Conservation (phyloP, 495 filamentous ascomycete genomes). For the Penicillium silybi region DNA sequence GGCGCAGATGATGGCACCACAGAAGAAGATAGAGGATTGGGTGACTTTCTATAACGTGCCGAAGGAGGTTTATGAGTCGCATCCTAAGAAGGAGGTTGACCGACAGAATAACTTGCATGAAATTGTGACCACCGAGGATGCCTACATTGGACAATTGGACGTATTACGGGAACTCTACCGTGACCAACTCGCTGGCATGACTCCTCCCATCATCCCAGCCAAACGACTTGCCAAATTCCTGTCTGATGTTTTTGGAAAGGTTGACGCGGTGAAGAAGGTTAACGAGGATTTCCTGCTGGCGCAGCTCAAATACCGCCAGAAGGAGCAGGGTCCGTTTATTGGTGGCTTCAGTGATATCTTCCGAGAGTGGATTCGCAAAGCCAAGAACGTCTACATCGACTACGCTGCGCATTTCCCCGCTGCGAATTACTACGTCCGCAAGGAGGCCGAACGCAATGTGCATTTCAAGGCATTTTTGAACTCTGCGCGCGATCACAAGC, state of each 20-base stretch:
- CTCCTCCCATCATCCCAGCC: constrained; percentile 76
- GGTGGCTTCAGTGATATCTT: constrained; percentile 96
- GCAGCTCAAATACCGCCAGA: constrained; percentile 94
- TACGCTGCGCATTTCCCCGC: constrained; percentile 87
- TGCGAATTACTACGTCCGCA: constrained; percentile 76
- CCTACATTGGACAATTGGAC: constrained; percentile 82
- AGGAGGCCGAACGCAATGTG: constrained; percentile 79
- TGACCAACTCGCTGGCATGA: constrained; percentile 67
- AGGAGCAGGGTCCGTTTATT: constrained; percentile 94
- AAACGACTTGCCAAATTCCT: constrained; percentile 75
- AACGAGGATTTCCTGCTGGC: constrained; percentile 94
- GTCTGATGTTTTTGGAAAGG: constrained; percentile 80
- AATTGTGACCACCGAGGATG: constrained; percentile 89
- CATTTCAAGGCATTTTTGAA: constrained; percentile 86
- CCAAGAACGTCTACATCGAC: constrained; percentile 80
- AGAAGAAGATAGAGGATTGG: constrained; percentile 78
- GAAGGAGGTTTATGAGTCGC: constrained; percentile 64
- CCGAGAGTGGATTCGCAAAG: constrained; percentile 97
- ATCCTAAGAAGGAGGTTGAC: constrained; percentile 82
- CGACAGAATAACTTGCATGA: constrained; percentile 95
- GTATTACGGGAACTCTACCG: constrained; percentile 81
- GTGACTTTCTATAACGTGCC: constrained; percentile 83
- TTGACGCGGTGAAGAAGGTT: constrained; percentile 82
- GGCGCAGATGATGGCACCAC: constrained; percentile 62
- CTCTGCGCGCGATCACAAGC: constrained; percentile 68